These are phyloP conservation scores for Ceratobasidium theobromae DNA, from an alignment of 1,284 basidiomycete genomes.

Conservation along the genomic window DNA sequence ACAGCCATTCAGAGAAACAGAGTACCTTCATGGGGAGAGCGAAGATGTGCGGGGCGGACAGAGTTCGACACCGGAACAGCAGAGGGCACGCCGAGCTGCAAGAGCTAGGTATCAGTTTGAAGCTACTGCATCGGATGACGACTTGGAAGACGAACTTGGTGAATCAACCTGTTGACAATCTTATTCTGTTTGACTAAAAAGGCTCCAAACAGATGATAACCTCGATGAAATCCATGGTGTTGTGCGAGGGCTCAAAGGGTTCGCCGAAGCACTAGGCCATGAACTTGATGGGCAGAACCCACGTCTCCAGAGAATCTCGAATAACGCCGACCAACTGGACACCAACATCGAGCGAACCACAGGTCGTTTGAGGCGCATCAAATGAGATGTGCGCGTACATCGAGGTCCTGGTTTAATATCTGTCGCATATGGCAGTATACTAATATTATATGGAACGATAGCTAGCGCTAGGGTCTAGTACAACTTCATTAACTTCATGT, in stretches of 20 bases:
- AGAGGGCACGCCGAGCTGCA: slow-evolving; percentile 61
- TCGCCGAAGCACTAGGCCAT: slow-evolving; percentile 82
- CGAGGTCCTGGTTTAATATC: neutral
- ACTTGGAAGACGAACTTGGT: slow-evolving; percentile 63
- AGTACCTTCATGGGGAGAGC: slow-evolving; percentile 45
- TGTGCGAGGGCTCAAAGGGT: slow-evolving; percentile 78
- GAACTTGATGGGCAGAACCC: slow-evolving; percentile 77
- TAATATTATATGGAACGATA: neutral
- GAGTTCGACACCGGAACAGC: slow-evolving; percentile 52
- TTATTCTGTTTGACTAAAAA: slow-evolving; percentile 51
- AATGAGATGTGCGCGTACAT: neutral
- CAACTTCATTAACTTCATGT: too few relatives aligned
- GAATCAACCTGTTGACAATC: neutral
- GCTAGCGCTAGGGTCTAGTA: too few relatives aligned
- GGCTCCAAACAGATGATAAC: slow-evolving; percentile 71
- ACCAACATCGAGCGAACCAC: slow-evolving; percentile 67
- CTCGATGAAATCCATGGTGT: slow-evolving; percentile 85
- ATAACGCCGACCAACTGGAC: slow-evolving; percentile 69
- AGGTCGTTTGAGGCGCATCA: slow-evolving; percentile 42
- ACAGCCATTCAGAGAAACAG: too few relatives aligned
- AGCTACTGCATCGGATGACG: slow-evolving; percentile 92
- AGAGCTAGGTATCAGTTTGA: slow-evolving; percentile 92
- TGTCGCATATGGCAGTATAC: neutral
- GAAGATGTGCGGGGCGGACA: slow-evolving; percentile 48
- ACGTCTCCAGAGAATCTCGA: slow-evolving; percentile 66